A percentile compares a stretch with the other conserved stretches of the same genome.
These are phyloP conservation scores for Colletotrichum liaoningense DNA, from an alignment of 2,329 filamentous ascomycete species.

Conservation along the genomic window DNA sequence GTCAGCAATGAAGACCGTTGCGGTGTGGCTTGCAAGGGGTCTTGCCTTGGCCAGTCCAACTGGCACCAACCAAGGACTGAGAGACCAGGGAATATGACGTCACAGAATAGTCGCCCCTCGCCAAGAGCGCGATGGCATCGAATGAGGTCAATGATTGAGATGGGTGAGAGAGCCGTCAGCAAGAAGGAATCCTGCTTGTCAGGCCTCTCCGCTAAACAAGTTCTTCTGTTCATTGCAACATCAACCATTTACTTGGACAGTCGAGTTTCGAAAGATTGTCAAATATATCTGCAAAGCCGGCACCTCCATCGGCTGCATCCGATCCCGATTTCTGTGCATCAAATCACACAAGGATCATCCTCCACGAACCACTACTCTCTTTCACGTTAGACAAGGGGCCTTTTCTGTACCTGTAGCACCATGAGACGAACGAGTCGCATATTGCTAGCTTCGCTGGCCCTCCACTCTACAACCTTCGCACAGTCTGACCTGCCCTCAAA, in stretches of 20 bases:
- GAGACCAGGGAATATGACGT: conserved; percentile 18
- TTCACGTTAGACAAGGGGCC: background rate
- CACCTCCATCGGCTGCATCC: conserved; percentile 15
- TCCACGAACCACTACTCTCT: background rate
- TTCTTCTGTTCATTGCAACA: background rate
- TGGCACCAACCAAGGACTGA: conserved; percentile 19
- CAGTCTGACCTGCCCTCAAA: conserved; percentile 26
- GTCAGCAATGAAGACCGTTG: conserved; percentile 1
- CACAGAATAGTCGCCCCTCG: background rate
- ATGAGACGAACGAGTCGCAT: conserved; percentile 21
- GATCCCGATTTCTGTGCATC: conserved; percentile 8
- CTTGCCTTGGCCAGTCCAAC: conserved; percentile 19
- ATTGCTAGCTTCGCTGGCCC: conserved; percentile 10
- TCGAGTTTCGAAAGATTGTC: background rate
- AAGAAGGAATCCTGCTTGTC: background rate
- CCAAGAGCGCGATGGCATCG: conserved; percentile 19
- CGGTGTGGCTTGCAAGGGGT: conserved; percentile 28
- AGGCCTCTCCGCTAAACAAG: background rate
- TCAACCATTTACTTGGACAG: background rate
- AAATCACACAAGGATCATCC: conserved; percentile 28
- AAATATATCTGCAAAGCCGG: background rate
- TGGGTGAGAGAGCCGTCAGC: background rate
- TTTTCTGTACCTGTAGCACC: background rate
- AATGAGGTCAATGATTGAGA: conserved; percentile 28
- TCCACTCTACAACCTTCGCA: conserved; percentile 3